Base-by-base conservation (phyloP, 2,329 filamentous ascomycete genomes). In the Madurella mycetomatis region DNA sequence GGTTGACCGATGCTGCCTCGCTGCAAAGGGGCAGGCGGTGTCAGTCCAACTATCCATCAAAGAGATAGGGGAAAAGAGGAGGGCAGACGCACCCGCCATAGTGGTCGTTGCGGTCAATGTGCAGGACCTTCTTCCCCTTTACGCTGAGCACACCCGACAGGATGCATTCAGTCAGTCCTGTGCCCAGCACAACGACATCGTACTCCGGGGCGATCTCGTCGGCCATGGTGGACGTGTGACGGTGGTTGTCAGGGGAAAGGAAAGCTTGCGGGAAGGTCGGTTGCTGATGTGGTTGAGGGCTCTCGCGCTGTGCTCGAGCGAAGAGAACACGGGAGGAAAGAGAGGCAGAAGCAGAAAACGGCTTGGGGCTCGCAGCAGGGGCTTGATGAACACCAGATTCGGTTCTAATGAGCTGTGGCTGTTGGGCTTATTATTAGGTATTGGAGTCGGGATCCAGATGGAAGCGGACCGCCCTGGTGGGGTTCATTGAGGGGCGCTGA, bases 191-290 rank as follows among this genome's bases (percentile, higher is more conserved):
- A 72, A 99, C 85, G 74, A 96, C 90, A 83, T 99, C 94, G 83
- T 99, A 99, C 76, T 96, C 92, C 71, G 90, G 89, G 65, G 92
- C 90, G 71, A 99, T 96, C 76, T 97, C 94, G 72, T 97, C 94
- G 51, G 59, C 59, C 94, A 97, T 97, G 76, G 60, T 82, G 68
- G 59, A 57, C 56, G 58, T 51, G 75, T 50, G 48, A 43, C 39
- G 47, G 55, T 47, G 49, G 44, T 44, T 25, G 25, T 7, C 25
- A 3, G 55, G 49, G 32, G 51, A 59, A 56, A 42, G 55, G 34
- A 37, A 11, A 37, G 34, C 34, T 37, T 15, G 4, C 39, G 40
- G 45, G 42, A 41, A 47, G 18, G 45, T 30, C 43, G 34, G 43
- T 41, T 51, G 51, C 40, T 16, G 25, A 16, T 45, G n/a, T 51